phyloP scores from a whole-genome alignment of 805 yeast genomes.

The Lipomyces yamadae region DNA sequence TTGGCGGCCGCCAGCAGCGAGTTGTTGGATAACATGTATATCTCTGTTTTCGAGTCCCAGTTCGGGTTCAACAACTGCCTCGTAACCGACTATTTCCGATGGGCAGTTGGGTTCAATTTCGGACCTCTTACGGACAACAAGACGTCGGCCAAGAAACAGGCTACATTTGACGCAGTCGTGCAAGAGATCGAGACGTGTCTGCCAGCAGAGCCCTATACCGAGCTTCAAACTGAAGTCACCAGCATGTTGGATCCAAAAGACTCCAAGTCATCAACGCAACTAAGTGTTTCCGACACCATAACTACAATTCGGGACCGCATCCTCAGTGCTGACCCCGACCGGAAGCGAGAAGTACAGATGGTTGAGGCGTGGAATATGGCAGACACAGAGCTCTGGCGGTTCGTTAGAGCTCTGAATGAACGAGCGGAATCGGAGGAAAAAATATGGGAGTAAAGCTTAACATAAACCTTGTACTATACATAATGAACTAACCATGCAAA shows the following conservation, averaged over 20 bases:
- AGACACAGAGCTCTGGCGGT: conserved; percentile 35
- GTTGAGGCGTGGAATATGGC: conserved; percentile 36
- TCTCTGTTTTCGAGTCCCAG: conserved; percentile 29
- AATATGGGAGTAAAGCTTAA: conserved; percentile 17
- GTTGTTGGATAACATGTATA: conserved; percentile 14
- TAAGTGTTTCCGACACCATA: conserved; percentile 7
- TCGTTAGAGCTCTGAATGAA: conserved; percentile 28
- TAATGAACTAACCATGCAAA: too few relatives aligned
- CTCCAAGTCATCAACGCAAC: conserved; percentile 5
- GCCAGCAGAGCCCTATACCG: conserved; percentile 9
- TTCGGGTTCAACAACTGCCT: conserved; percentile 17
- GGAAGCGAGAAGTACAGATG: conserved; percentile 13
- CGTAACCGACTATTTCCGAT: conserved; percentile 20
- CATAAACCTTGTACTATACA: background rate
- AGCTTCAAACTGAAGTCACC: conserved; percentile 13
- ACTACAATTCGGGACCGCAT: conserved; percentile 2
- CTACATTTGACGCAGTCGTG: too few relatives aligned
- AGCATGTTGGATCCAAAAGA: background rate
- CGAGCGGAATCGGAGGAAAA: conserved; percentile 20
- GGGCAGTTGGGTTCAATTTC: conserved; percentile 30
- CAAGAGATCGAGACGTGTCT: background rate
- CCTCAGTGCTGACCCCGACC: conserved; percentile 6
- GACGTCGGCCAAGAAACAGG: background rate
- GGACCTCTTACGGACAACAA: conserved; percentile 4
- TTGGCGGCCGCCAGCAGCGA: conserved; percentile 21